phyloP scores from a whole-genome alignment of 2,329 filamentous ascomycete species.

The Ophiostoma populinum region DNA sequence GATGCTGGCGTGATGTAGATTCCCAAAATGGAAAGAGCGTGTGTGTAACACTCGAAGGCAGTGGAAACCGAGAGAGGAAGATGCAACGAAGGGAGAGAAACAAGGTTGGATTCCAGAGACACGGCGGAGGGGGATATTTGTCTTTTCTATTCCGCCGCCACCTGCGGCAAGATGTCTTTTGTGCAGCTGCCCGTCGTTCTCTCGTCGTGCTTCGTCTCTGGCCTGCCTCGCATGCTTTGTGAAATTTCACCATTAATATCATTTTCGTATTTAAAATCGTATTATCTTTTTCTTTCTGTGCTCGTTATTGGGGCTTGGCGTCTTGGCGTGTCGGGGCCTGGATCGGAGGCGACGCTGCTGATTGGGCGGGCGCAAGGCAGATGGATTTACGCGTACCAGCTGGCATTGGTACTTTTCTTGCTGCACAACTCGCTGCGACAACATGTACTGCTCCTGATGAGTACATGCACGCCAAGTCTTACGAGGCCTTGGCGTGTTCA shows the following conservation, averaged over 20 bases:
- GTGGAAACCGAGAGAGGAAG: constrained; percentile 1
- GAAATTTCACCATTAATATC: constrained; percentile 1
- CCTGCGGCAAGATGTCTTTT: constrained; percentile 1
- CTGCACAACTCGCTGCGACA: too few relatives aligned
- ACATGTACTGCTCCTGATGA: too few relatives aligned
- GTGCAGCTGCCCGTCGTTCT: constrained; percentile 1
- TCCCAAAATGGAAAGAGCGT: not conserved
- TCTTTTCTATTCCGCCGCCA: constrained; percentile 5
- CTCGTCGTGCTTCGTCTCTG: constrained; percentile 1
- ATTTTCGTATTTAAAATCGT: constrained; percentile 1
- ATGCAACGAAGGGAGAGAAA: not conserved
- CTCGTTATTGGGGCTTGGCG: constrained; percentile 8
- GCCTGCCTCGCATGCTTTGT: not conserved
- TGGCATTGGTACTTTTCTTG: not conserved
- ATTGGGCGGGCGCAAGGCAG: constrained; percentile 5
- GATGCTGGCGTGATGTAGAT: too few relatives aligned
- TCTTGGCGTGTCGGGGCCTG: constrained; percentile 9
- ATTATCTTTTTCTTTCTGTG: constrained; percentile 2
- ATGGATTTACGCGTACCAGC: not conserved
- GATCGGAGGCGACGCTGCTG: not conserved
- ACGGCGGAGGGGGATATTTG: constrained; percentile 5
- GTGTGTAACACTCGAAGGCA: too few relatives aligned
- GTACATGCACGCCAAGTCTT: constrained; percentile 10
- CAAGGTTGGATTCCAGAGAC: not conserved
- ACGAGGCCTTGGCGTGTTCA: constrained; percentile 12